phyloP scores from a whole-genome alignment of 345 rosid species.

The Nasturtium officinale region DNA sequence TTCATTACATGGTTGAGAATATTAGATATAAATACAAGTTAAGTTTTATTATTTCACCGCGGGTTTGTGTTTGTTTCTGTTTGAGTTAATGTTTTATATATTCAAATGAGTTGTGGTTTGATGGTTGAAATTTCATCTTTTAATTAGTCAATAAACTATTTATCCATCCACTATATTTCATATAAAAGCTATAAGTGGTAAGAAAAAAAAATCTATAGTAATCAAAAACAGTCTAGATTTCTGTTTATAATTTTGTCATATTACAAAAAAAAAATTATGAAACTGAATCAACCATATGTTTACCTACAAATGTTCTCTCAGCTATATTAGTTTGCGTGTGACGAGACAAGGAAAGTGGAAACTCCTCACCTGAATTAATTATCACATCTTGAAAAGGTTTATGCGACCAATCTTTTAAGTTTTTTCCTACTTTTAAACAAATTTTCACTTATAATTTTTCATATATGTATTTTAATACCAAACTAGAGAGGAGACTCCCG shows the following conservation, averaged over 20 bases:
- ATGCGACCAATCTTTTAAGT: conserved; percentile 13
- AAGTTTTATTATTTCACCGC: neutral
- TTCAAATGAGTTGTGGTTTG: neutral
- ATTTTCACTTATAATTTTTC: conserved; percentile 9
- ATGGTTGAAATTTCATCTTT: neutral
- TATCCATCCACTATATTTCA: neutral
- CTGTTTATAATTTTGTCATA: neutral
- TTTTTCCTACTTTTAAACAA: neutral
- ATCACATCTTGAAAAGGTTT: conserved; percentile 16
- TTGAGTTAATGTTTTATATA: neutral
- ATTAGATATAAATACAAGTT: neutral
- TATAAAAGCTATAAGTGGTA: neutral
- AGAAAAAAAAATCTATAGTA: neutral
- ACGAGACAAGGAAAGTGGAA: conserved; percentile 11
- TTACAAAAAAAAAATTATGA: neutral
- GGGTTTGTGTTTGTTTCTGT: conserved; percentile 2
- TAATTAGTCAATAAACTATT: neutral
- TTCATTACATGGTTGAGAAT: neutral
- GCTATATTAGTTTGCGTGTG: conserved; percentile 7
- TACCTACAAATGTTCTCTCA: conserved; percentile 16
- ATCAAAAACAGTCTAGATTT: neutral
- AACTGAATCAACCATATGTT: conserved; percentile 2
- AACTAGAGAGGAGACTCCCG: conserved; percentile 17
- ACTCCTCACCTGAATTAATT: conserved; percentile 22
- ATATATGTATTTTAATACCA: neutral